Base-by-base conservation (phyloP, 1,139 yeast genomes). In the Taiozyma sp. region DNA sequence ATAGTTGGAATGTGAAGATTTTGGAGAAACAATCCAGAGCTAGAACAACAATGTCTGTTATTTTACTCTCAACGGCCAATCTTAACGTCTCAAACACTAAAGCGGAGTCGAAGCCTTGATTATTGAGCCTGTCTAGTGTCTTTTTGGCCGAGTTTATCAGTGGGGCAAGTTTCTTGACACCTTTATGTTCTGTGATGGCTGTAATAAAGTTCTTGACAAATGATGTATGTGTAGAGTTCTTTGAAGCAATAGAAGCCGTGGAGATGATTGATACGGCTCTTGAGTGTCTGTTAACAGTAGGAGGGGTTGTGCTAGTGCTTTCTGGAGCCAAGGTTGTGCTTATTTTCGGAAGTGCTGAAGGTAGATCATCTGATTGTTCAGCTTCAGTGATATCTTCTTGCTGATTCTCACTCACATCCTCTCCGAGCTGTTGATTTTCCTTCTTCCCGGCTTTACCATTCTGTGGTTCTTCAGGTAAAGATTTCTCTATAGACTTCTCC, bases 21-120 rank as follows among this genome's bases (percentile, higher is more conserved):
- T 84, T 85, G 48, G 87, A 80, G 43, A 85, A 70, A 61, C 87
- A 80, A 63, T 84, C 91, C 56, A 85, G 67, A 1, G 90, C 83
- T 34, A 73, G 69, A 29, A 79, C 75, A 55, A 81, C 81, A 32
- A 83, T 73, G 12, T 78, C 83, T 14, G 72, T 70, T 47, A 74
- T 75, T 46, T 74, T 69, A 9, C 82, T 74, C 53, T 80, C 75
- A 60, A 87, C 82, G 4, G 84, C 79, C n/a, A 79, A 61, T 55
- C 83, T 73, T 52, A 85, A 68, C 1, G 89, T 84, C 57, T 83
- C 88, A 61, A 84, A 82, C 4, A 85, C 73, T 13, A 71, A 66
- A 8, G 69, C 58, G 0, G 84, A 78, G 34, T 78, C 71, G 27
- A 81, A 74, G 7, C 70, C 71, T 1, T 53, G 29, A 6, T 57